A percentile compares a stretch with the other conserved stretches of the same genome.
These are phyloP conservation scores for Xerocomus minutiporus DNA, from an alignment of 1,284 basidiomycete genomes.

Conservation along the genomic window DNA sequence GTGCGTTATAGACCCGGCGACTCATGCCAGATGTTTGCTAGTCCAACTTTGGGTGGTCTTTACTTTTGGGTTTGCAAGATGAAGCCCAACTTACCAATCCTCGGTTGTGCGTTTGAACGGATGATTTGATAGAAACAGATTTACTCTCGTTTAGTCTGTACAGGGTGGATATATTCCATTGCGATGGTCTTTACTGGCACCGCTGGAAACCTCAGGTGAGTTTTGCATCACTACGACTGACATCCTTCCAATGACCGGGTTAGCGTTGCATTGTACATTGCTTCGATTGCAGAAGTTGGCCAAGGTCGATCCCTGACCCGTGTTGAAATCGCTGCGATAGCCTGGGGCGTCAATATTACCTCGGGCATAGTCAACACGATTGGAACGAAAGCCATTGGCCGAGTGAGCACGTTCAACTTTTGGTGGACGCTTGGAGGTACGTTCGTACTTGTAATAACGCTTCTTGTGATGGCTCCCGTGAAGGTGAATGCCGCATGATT, in stretches of 20 bases:
- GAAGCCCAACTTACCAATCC: slow-evolving; percentile 51
- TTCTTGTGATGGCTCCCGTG: slow-evolving; percentile 51
- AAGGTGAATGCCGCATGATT: slow-evolving; percentile 35
- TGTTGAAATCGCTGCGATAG: slow-evolving; percentile 50
- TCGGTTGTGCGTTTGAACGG: slow-evolving; percentile 45
- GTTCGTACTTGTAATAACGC: slow-evolving; percentile 50
- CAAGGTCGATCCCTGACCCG: slow-evolving; percentile 43
- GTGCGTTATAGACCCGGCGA: neutral
- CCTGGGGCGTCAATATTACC: slow-evolving; percentile 54
- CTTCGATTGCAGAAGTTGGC: slow-evolving; percentile 51
- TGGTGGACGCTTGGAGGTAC: slow-evolving; percentile 66
- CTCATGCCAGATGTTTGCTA: slow-evolving; percentile 14
- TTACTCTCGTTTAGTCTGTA: slow-evolving; percentile 37
- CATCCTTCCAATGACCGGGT: neutral
- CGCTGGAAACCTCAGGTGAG: slow-evolving; percentile 53
- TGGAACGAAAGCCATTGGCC: slow-evolving; percentile 54
- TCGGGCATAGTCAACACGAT: slow-evolving; percentile 52
- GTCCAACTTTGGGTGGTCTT: slow-evolving; percentile 54
- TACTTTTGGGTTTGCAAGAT: slow-evolving; percentile 66
- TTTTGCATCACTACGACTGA: neutral
- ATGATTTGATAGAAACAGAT: neutral
- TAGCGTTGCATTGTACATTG: slow-evolving; percentile 52
- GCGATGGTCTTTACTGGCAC: slow-evolving; percentile 61
- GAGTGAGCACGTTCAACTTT: slow-evolving; percentile 53
- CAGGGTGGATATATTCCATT: slow-evolving; percentile 59